These are phyloP conservation scores for Oryza meridionalis DNA, from an alignment of 176 grass and related monocot species.

Conservation along the genomic window DNA sequence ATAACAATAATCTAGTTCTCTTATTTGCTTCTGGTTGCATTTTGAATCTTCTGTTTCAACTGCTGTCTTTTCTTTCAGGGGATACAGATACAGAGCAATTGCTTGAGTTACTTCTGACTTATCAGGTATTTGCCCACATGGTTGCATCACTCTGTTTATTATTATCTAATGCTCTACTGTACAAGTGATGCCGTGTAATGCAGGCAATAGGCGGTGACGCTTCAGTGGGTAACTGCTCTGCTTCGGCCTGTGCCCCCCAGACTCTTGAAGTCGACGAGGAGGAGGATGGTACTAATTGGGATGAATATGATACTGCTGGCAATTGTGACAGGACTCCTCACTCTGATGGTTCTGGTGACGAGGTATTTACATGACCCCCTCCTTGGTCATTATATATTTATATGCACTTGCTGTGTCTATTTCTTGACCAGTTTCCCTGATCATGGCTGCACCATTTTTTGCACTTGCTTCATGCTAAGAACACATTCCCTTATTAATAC, in stretches of 20 bases:
- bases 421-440: conserved; percentile 1
- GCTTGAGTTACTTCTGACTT: conserved; percentile 76
- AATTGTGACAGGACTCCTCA: conserved; percentile 15
- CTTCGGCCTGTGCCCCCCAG: conserved; percentile 19
- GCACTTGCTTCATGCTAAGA: neutral
- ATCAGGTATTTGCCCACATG: conserved; percentile 45
- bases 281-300: conserved; percentile 49
- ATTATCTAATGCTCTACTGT: conserved; percentile 20
- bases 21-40: conserved; percentile 17
- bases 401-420: neutral
- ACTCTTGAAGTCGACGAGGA: conserved; percentile 23
- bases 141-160: conserved; percentile 24
- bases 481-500: neutral
- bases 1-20: conserved; percentile 30
- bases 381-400: conserved; percentile 21
- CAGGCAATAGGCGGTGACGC: conserved; percentile 59
- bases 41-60: conserved; percentile 30
- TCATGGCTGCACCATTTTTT: neutral
- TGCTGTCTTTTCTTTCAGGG: conserved; percentile 49
- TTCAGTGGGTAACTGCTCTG: conserved; percentile 32
- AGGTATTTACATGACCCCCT: conserved; percentile 46
- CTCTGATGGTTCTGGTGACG: conserved; percentile 54
- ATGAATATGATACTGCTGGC: conserved; percentile 44
- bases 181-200: conserved; percentile 26
- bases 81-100: conserved; percentile 66